These are phyloP conservation scores for Rosa hybrid DNA, from an alignment of 331 rosid species.

Conservation along the genomic window DNA sequence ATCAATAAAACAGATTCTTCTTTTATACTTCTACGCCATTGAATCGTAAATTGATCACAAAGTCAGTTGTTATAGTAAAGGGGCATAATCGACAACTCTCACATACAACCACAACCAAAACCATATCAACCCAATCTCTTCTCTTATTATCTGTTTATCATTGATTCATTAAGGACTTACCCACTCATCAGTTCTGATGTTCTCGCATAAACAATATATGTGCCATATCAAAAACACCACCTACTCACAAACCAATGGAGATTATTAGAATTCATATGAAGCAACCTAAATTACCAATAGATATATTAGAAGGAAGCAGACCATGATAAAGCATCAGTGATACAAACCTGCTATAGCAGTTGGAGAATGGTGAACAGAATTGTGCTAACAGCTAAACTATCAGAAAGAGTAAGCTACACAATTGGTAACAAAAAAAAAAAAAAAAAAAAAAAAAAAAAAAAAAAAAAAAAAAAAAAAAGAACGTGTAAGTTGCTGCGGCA, in stretches of 20 bases:
- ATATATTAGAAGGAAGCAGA: background rate
- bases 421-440: background rate
- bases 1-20: background rate
- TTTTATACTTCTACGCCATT: background rate
- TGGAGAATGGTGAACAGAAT: conserved; percentile 44
- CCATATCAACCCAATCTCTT: background rate
- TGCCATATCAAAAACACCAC: conserved; percentile 47
- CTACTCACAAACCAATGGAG: conserved; percentile 12
- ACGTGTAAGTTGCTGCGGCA: conserved; percentile 15
- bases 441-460: too few species aligned
- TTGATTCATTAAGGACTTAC: conserved; percentile 30
- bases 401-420: conserved; percentile 34
- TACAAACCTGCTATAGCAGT: conserved; percentile 44
- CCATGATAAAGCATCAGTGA: background rate
- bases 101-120: background rate
- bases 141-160: background rate
- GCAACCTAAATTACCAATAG: background rate
- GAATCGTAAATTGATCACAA: background rate
- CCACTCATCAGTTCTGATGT: conserved; percentile 62
- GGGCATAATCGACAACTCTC: background rate
- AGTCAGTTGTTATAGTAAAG: background rate
- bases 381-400: conserved; percentile 41
- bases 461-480: background rate
- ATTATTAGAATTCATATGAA: conserved; percentile 1
- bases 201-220: conserved; percentile 40